Base-by-base conservation (phyloP, 306 rosid species). In the Vicia sativa region DNA sequence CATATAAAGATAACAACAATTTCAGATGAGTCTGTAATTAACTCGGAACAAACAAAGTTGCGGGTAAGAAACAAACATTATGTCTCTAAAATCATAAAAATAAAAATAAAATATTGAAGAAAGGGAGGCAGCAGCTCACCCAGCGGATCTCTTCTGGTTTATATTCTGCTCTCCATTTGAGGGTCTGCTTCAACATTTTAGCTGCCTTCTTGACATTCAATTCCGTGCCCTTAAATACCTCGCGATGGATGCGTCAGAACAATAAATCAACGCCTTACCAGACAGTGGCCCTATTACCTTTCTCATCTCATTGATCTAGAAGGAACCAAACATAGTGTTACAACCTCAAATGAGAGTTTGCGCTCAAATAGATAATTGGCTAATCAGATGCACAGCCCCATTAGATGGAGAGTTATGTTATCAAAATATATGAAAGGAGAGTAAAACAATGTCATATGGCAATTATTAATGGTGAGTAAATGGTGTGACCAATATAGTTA, bases 71-170 rank as follows among this genome's bases (percentile, higher is more conserved):
- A 52, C 28, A 21, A 14, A 29, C 65, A 68, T 62, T 48, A 16
- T 1, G n/a, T 9, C 48, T 39, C 52, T 49, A 77, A 64, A 18
- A 42, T 65, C 21, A 70, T 8, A n/a, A n/a, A n/a, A n/a, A n/a
- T 4, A 14, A 11, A 44, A 52, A 75, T 48, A n/a, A n/a, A n/a
- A n/a, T n/a, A n/a, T 44, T 55, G 31, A 35, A 56, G 65, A 67
- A 9, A 66, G 10, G 50, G 16, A 41, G 37, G 60, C 26, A 43
- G 41, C 45, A 4, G 77, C 82, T 65, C 67, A 93, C 98, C 98
- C 98, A 93, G 44, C 85, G 84, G 48, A 90, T 93, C 81, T 86
- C 97, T 76, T 93, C 95, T 1, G 99, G 97, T 77, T 86, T 93
- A 84, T 82, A 74, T 45, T 78, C 81, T 50, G 73, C 65, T 82